Percentiles rank a stretch among this genome's conserved stretches.
Evolutionary conservation across 306 rosid species (phyloP).

Genomic region (Acmispon strigosus): DNA sequence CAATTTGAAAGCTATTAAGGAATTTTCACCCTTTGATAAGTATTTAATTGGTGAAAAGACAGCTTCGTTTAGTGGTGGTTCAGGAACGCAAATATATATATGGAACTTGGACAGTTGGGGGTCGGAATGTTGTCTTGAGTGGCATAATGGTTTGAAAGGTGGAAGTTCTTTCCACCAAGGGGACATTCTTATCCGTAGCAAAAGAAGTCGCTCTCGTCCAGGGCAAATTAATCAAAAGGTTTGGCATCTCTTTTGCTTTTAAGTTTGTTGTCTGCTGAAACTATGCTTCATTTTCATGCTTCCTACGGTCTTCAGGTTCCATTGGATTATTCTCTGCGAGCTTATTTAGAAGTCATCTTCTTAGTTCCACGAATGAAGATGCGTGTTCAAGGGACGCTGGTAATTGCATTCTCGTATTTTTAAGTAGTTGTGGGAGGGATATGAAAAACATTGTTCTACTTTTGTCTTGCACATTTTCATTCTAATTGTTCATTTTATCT

Average conservation of each 20-base stretch:
- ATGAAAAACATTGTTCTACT: not conserved
- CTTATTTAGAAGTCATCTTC: slow-evolving; percentile 55
- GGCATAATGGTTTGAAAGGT: slow-evolving; percentile 37
- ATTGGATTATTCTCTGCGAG: slow-evolving; percentile 47
- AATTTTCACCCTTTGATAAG: slow-evolving; percentile 47
- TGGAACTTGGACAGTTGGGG: slow-evolving; percentile 61
- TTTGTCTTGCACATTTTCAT: not conserved
- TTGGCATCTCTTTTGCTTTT: not conserved
- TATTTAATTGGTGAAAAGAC: slow-evolving; percentile 56
- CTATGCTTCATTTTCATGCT: not conserved
- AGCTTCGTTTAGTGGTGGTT: slow-evolving; percentile 32
- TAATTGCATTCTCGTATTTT: slow-evolving; percentile 23
- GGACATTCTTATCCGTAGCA: slow-evolving; percentile 40
- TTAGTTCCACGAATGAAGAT: slow-evolving; percentile 56
- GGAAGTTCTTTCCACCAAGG: slow-evolving; percentile 49
- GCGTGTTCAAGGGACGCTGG: slow-evolving; percentile 44
- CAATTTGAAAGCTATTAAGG: slow-evolving; percentile 46
- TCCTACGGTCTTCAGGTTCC: slow-evolving; percentile 34
- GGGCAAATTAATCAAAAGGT: slow-evolving; percentile 51
- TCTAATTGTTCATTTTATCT: slow-evolving; percentile 19
- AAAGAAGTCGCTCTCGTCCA: slow-evolving; percentile 48
- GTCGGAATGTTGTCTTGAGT: slow-evolving; percentile 39
- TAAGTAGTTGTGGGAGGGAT: not conserved
- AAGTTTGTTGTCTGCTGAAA: not conserved
- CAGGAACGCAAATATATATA: slow-evolving; percentile 54